Base-by-base conservation (phyloP, 1,284 basidiomycete species). In the Athelia psychrophila region DNA sequence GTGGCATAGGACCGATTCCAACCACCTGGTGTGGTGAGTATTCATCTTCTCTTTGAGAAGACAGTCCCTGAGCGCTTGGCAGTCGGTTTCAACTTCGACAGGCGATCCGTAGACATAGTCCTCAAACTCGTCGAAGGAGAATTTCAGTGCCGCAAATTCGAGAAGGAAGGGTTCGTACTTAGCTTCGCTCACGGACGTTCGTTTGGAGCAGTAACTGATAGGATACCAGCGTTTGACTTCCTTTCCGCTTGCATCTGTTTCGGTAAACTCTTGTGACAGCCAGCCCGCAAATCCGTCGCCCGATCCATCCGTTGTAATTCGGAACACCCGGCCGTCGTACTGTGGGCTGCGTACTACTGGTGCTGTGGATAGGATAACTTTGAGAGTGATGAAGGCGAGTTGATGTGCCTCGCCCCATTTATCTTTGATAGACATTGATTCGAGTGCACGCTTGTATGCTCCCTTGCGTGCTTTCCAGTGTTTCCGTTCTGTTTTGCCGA, bases 231-330 rank as follows among this genome's bases (percentile, higher is more conserved):
- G 35, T 2, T 48, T 51, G 1, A 59, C 53, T 9, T 44, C 52
- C 42, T 61, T 62, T 3, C 66, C 63, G 12, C 55, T 54, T 13
- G 63, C 58, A 6, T 63, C 49, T 1, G 55, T 52, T 16, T 54
- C 57, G 1, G 52, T 56, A 18, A 61, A 48, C 3, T 53, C 35
- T 49, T 72, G 71, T 1, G 60, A 48, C 2, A 71, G 45, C 15
- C 66, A 59, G 2, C 58, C 69, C 1, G 62, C 70, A 53, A 72
- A 72, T 1, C 63, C 68, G 16, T 63, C 56, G 35, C 61, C 63
- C 4, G 63, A 70, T 0, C 68, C 69, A 46, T 73, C 71, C 2
- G 66, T 68, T 0, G 70, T 71, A 18, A 73, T 38, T 0, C 65
- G 60, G 56, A 73, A 74, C 2, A 59, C 57, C 1, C 62, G 55